Evolutionary conservation across 345 rosid species (phyloP), one percentile per base, ranked within the genome.

Genomic region (Moricandia arvensis): DNA sequence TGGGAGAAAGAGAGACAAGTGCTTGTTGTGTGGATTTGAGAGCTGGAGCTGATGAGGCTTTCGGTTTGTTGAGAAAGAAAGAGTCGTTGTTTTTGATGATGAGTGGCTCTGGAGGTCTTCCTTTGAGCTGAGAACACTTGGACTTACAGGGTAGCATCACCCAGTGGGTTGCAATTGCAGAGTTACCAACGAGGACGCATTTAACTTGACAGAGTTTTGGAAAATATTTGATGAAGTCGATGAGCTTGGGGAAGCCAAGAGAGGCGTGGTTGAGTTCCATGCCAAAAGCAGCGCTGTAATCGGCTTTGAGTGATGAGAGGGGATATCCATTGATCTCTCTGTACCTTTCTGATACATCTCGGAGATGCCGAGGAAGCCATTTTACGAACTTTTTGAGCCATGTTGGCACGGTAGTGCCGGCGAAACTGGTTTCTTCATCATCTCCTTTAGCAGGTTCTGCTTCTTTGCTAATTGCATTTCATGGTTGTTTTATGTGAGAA

Each of bases 281-380:
- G 67, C 87, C 87, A 81, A 80, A 92, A 37, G 71, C 72, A 75
- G 83, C 69, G 58, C 83, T 86, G 82, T 90, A 92, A 80, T 92
- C 97, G 15, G 86, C 80, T 85, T 92, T 92, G 63, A 90, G 85
- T 54, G 96, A 92, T 49, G 97, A 90, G 8, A 92, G 88, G 64
- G 97, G 90, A 83, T 90, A 92, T 63, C 75, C 81, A 59, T 24
- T 82, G 12, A 13, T 45, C 51, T 70, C 86, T 49, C 61, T 68
- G 54, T 53, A 60, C 70, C 21, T 72, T 58, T 47, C 70, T 64
- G 88, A 78, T 59, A 65, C 62, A 69, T 79, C 78, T 55, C 49
- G 57, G 60, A 92, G 74, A 83, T 84, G 84, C 58, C 51, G 4
- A 16, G 94, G 97, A 15, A 92, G 82, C 97, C 97, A 92, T 47